Base-by-base conservation (phyloP, 345 rosid genomes). In the Adansonia digitata region DNA sequence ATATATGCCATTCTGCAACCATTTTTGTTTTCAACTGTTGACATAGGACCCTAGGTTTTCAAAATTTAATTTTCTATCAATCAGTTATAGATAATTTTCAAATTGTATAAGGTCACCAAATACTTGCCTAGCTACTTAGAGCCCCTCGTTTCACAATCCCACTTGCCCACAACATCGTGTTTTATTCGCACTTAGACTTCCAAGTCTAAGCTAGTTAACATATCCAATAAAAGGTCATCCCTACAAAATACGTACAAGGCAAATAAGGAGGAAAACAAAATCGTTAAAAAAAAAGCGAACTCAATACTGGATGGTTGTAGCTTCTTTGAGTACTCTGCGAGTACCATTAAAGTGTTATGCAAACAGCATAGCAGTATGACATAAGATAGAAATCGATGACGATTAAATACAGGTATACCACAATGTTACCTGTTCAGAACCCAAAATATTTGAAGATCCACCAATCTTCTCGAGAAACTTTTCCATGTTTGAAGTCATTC, bases 401-500 rank as follows among this genome's bases (percentile, higher is more conserved):
- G 4, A 34, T 59, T 66, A 46, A 22, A 24, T 35, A 29, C 29
- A 61, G 17, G 26, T 14, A 62, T 17, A 27, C 39, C 2, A 31
- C 10, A 35, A 40, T 20, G 20, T 51, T 71, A 79, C 81, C 81
- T 74, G 76, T 63, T 77, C 68, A 14, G 70, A 37, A 8, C 37
- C 45, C 43, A 72, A 51, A 22, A 26, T 31, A 7, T 46, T 35
- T 27, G 81, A 69, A 40, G 78, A 20, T 48, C 20, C 81, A 35
- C 72, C 78, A 51, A 80, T 27, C 65, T 80, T 83, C n/a, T 67
- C 78, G 9, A 83, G 70, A 31, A 83, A 73, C 57, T 22, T 75
- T 69, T 83, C 77, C 79, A 83, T 71, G 77, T 60, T 83, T 53
- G 85, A 71, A 69, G 45, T 72, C 77, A 83, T 77, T 65, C 62